Evolutionary conservation across 1,284 basidiomycete genomes (phyloP).

Genomic region (Austroboletus olivaceoglutinosus): DNA sequence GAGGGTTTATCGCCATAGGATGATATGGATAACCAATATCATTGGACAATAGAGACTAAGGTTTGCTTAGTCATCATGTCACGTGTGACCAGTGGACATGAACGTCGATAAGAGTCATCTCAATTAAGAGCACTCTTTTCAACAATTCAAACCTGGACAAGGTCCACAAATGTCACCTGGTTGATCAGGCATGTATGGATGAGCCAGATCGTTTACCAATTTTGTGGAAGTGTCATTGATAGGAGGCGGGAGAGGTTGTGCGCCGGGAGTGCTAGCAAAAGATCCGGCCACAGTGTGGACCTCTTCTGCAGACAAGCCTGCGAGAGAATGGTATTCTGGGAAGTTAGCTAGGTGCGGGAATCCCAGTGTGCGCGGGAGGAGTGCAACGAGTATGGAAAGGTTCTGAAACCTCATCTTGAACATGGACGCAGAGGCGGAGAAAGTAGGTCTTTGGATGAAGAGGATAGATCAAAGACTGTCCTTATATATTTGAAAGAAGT

Average conservation of each 20-base stretch:
- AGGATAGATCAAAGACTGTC: too few species aligned
- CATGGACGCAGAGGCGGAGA: not conserved
- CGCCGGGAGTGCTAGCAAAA: constrained; percentile 21
- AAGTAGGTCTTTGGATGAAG: too few species aligned
- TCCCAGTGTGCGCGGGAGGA: constrained; percentile 13
- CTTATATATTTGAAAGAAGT: too few species aligned
- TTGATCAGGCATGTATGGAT: constrained; percentile 15
- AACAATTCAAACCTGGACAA: constrained; percentile 50
- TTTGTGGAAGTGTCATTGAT: constrained; percentile 28
- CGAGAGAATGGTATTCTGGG: constrained; percentile 23
- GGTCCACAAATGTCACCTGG: constrained; percentile 40
- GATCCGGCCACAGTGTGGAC: constrained; percentile 10
- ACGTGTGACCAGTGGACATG: too few species aligned
- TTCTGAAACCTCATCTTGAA: constrained; percentile 15
- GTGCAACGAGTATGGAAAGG: not conserved
- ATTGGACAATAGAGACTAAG: too few species aligned
- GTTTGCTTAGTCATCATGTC: too few species aligned
- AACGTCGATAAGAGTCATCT: too few species aligned
- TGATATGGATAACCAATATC: too few species aligned
- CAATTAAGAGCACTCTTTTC: too few species aligned
- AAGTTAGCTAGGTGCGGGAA: constrained; percentile 19
- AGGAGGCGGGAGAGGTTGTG: constrained; percentile 24
- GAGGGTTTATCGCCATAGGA: too few species aligned
- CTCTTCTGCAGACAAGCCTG: constrained; percentile 18
- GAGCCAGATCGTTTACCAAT: constrained; percentile 24